Evolutionary conservation across 1,139 yeast species (phyloP).

Genomic region (Scheffersomyces parashehatae): DNA sequence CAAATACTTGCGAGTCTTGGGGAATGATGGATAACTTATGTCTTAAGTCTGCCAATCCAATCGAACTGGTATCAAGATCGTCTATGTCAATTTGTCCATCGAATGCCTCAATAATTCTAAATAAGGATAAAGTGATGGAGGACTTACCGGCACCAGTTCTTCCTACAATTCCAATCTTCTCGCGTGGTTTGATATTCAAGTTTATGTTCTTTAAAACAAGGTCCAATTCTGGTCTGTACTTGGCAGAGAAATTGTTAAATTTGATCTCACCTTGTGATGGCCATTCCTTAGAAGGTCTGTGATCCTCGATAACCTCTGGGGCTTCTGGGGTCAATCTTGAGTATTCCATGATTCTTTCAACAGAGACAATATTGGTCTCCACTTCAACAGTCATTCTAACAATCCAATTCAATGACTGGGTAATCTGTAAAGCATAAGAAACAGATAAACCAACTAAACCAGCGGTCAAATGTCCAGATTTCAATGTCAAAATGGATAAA

Average conservation of each 20-base stretch:
- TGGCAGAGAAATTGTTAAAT: slow-evolving; percentile 62
- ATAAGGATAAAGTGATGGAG: slow-evolving; percentile 68
- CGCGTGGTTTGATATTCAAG: slow-evolving; percentile 54
- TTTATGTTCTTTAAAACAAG: slow-evolving; percentile 58
- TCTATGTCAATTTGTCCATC: slow-evolving; percentile 76
- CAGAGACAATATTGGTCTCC: slow-evolving; percentile 94
- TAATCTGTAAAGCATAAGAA: slow-evolving; percentile 87
- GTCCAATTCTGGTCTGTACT: slow-evolving; percentile 60
- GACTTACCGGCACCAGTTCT: slow-evolving; percentile 88
- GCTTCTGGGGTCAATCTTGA: slow-evolving; percentile 77
- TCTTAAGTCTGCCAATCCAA: slow-evolving; percentile 85
- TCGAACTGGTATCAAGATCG: slow-evolving; percentile 60
- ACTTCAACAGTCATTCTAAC: slow-evolving; percentile 98
- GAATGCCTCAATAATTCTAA: slow-evolving; percentile 73
- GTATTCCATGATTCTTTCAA: slow-evolving; percentile 91
- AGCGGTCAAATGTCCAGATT: slow-evolving; percentile 69
- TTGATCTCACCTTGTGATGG: slow-evolving; percentile 58
- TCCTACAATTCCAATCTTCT: slow-evolving; percentile 81
- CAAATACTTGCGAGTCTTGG: slow-evolving; percentile 95
- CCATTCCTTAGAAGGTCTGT: slow-evolving; percentile 67
- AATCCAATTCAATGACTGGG: slow-evolving; percentile 94
- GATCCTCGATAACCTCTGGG: slow-evolving; percentile 65
- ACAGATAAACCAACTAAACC: slow-evolving; percentile 93
- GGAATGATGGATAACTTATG: slow-evolving; percentile 89
- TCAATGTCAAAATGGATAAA: slow-evolving; percentile 68